Percentiles rank a stretch among this genome's conserved stretches.
Evolutionary conservation across 1,139 yeast genomes (phyloP).

Genomic region (Taiozyma sp.): DNA sequence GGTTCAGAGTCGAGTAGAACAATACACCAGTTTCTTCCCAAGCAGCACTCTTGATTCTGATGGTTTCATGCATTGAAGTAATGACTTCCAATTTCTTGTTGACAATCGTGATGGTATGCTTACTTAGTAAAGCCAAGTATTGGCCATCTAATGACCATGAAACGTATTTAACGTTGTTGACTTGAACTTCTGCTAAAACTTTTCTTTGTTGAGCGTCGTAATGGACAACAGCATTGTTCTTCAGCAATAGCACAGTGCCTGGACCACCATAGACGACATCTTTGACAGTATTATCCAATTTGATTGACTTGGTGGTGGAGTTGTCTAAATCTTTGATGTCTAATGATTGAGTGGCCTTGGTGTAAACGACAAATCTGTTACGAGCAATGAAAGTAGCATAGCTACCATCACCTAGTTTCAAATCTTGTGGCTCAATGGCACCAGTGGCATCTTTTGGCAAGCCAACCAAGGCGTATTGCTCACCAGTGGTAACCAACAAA

Average conservation of each 20-base stretch:
- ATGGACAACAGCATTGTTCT: slow-evolving; percentile 64
- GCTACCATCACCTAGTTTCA: slow-evolving; percentile 76
- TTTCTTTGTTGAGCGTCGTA: slow-evolving; percentile 94
- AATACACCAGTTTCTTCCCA: slow-evolving; percentile 96
- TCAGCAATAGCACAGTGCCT: slow-evolving; percentile 75
- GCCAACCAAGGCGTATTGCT: slow-evolving; percentile 65
- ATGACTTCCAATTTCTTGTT: slow-evolving; percentile 71
- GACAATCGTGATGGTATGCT: slow-evolving; percentile 89
- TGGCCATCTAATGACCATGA: slow-evolving; percentile 88
- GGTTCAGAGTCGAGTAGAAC: slow-evolving; percentile 90
- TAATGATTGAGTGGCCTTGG: slow-evolving; percentile 56
- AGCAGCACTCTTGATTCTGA: slow-evolving; percentile 93
- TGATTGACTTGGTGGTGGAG: slow-evolving; percentile 73
- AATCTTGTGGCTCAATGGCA: slow-evolving; percentile 82
- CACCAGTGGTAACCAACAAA: slow-evolving; percentile 74
- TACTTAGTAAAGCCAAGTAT: slow-evolving; percentile 81
- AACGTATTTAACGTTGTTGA: slow-evolving; percentile 80
- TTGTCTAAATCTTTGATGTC: slow-evolving; percentile 83
- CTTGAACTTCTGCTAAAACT: slow-evolving; percentile 62
- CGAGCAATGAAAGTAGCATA: slow-evolving; percentile 90
- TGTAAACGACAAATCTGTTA: slow-evolving; percentile 84
- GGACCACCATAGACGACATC: slow-evolving; percentile 80
- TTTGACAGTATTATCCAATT: slow-evolving; percentile 62
- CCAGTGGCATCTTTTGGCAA: slow-evolving; percentile 89
- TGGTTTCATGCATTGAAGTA: slow-evolving; percentile 91